Evolutionary conservation across 2,329 filamentous ascomycete genomes (phyloP), one percentile per base, ranked within the genome.

Genomic region (Periconia macrospinosa): DNA sequence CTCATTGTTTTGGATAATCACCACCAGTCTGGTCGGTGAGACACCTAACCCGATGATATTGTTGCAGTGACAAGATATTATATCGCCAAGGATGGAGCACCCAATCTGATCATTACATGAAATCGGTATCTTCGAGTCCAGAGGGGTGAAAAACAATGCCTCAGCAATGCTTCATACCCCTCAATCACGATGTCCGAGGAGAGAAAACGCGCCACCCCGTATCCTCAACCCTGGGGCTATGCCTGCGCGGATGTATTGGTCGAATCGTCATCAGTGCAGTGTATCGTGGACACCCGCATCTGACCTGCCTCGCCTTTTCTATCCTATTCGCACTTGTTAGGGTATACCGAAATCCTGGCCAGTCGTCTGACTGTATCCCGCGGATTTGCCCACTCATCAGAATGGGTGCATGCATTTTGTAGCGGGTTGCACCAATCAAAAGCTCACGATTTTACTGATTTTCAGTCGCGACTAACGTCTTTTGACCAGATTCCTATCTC

Each of bases 401-500:
- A 45, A 58, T 49, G 54, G 51, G 58, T 61, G 59, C 55, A 61
- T 62, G 60, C 52, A 53, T 57, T 57, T 60, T 56, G 59, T 57
- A 59, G 53, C 49, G 52, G 53, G 52, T 55, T 44, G 53, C 50
- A 49, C 66, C 66, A 67, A 69, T 68, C 58, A 65, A n/a, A 15
- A 27, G 15, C 3, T 27, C 30, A 19, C 35, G 9, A 44, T 53
- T 55, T 48, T 52, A 45, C 53, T 57, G 53, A 56, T 56, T 61
- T 61, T 62, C 63, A 18, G 13, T 50, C 42, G 33, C 52, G 53
- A 50, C 68, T 72, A 65, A 70, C 62, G 33, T 50, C 42, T 49
- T 68, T 56, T 57, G 43, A 52, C 41, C 68, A 81, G 79, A 58
- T 71, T 80, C 47, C 71, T 81, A 58, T 79, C 78, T 45, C 70